A percentile compares a stretch with the other conserved stretches of the same genome.
These are phyloP conservation scores for Tuctoria greenei DNA, from an alignment of 176 grass and related monocot species.

Conservation along the genomic window DNA sequence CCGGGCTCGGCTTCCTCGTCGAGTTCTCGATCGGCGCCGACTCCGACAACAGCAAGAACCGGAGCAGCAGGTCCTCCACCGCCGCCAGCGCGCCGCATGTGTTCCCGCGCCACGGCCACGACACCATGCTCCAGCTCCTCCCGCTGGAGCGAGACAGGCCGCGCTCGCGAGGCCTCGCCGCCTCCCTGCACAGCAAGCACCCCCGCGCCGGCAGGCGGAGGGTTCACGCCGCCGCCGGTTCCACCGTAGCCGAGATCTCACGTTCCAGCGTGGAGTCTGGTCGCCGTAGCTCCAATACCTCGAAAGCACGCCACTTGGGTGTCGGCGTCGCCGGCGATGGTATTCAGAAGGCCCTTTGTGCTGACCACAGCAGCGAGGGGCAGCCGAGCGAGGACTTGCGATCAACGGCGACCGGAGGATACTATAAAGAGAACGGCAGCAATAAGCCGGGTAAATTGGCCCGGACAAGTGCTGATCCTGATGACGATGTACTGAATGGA, in stretches of 20 bases:
- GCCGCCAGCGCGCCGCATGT: conserved; percentile 49
- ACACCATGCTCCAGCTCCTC: too few relatives aligned
- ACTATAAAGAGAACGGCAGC: conserved; percentile 37
- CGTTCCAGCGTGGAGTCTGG: conserved; percentile 52
- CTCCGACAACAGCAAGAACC: conserved; percentile 68
- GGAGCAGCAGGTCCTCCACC: conserved; percentile 65
- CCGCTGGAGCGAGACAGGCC: too few relatives aligned
- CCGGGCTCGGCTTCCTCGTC: conserved; percentile 40
- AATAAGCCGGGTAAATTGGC: conserved; percentile 10
- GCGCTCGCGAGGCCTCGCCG: too few relatives aligned
- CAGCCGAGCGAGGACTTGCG: conserved; percentile 41
- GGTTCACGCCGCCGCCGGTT: neutral
- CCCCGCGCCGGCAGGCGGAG: neutral
- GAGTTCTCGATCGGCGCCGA: conserved; percentile 61
- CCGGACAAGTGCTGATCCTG: conserved; percentile 34
- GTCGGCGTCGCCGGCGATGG: conserved; percentile 26
- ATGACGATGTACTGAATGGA: conserved; percentile 20
- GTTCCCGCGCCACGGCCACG: conserved; percentile 3
- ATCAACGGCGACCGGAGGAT: conserved; percentile 17
- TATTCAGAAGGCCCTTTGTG: conserved; percentile 23
- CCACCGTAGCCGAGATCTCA: conserved; percentile 32
- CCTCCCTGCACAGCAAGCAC: conserved; percentile 14
- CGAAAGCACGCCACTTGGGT: neutral
- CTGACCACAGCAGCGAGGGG: conserved; percentile 45
- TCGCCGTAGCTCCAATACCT: conserved; percentile 27